Evolutionary conservation across 257 asterid genomes (phyloP).

Genomic region (Lavandula angustifolia): DNA sequence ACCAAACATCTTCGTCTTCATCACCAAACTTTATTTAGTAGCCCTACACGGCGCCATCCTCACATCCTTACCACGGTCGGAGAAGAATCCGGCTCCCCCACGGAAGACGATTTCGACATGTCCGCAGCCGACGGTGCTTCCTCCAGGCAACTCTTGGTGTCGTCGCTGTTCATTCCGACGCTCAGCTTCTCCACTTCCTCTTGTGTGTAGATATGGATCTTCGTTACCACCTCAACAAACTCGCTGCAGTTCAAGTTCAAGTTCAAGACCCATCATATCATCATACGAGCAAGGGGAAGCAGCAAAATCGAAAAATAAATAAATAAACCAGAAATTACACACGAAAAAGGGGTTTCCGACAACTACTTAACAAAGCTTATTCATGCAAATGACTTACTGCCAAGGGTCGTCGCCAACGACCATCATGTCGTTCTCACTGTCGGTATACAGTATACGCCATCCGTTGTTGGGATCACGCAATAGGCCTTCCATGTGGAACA

Average conservation of each 20-base stretch:
- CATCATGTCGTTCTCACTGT: constrained; percentile 97
- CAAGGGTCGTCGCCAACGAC: constrained; percentile 98
- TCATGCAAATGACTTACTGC: constrained; percentile 62
- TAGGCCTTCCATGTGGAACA: constrained; percentile 89
- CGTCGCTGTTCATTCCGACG: constrained; percentile 75
- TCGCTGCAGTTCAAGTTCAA: constrained; percentile 55
- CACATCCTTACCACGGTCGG: constrained; percentile 51
- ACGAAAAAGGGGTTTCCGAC: not conserved
- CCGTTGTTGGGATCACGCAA: constrained; percentile 74
- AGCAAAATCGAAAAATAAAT: too few species aligned
- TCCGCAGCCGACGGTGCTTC: constrained; percentile 66
- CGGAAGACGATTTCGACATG: constrained; percentile 78
- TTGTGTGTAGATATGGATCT: constrained; percentile 86
- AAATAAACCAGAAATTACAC: too few species aligned
- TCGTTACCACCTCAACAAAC: constrained; percentile 73
- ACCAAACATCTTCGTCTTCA: too few species aligned
- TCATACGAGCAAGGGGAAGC: not conserved
- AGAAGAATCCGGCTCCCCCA: constrained; percentile 64
- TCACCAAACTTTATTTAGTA: constrained; percentile 24
- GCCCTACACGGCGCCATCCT: constrained; percentile 18
- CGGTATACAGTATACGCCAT: constrained; percentile 89
- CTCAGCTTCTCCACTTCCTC: constrained; percentile 90
- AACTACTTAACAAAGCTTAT: not conserved
- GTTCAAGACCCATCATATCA: not conserved
- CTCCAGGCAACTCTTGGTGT: constrained; percentile 90